Conservation (phyloP, 1,139 yeast genomes). For the Hyphopichia wangnamkhiaoensis region DNA sequence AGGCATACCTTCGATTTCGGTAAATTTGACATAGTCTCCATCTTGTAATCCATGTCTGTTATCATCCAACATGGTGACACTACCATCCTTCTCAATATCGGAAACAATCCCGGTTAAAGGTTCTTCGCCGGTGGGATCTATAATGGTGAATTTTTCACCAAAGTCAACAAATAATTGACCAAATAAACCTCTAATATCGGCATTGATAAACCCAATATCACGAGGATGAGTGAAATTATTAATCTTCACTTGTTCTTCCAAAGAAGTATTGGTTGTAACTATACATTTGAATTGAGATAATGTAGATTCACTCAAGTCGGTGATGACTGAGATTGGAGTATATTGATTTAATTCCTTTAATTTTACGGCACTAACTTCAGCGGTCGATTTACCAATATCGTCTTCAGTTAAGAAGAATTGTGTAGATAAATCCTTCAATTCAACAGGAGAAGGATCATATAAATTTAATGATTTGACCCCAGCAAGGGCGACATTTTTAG, state of each 20-base stretch:
- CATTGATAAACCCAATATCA: slow-evolving; percentile 75
- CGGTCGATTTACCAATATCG: slow-evolving; percentile 82
- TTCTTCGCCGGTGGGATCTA: slow-evolving; percentile 92
- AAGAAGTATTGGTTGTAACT: slow-evolving; percentile 73
- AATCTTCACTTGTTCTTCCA: slow-evolving; percentile 75
- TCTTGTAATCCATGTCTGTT: slow-evolving; percentile 92
- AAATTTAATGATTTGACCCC: slow-evolving; percentile 93
- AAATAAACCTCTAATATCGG: slow-evolving; percentile 84
- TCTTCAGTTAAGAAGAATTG: slow-evolving; percentile 77
- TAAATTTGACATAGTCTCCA: slow-evolving; percentile 84
- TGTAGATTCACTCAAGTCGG: slow-evolving; percentile 49
- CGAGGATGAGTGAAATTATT: slow-evolving; percentile 74
- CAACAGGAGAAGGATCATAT: slow-evolving; percentile 75
- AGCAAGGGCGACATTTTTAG: slow-evolving; percentile 93
- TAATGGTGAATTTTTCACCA: slow-evolving; percentile 75
- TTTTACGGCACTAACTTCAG: slow-evolving; percentile 61
- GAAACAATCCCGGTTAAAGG: slow-evolving; percentile 84
- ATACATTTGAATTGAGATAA: slow-evolving; percentile 72
- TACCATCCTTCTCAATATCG: slow-evolving; percentile 85
- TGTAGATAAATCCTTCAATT: slow-evolving; percentile 73
- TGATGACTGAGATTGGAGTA: slow-evolving; percentile 78
- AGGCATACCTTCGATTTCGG: slow-evolving; percentile 79
- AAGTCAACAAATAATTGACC: slow-evolving; percentile 90
- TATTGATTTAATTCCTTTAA: slow-evolving; percentile 84
- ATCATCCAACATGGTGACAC: slow-evolving; percentile 90